Conservation (phyloP, 805 yeast genomes). For the Teunomyces stri region DNA sequence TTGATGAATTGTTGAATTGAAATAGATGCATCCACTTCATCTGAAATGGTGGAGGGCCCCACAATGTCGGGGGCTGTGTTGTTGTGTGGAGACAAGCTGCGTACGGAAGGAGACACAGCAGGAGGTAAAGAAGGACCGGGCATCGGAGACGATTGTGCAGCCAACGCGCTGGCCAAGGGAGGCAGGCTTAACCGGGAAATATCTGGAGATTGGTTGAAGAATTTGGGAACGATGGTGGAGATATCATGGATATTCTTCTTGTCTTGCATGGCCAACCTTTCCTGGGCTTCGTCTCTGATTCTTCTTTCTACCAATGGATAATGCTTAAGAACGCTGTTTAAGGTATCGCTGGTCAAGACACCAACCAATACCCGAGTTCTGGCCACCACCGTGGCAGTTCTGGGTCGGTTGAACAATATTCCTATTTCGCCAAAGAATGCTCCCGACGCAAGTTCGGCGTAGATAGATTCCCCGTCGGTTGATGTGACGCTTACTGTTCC, state of each 20-base stretch:
- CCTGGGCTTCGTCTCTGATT: constrained; percentile 78
- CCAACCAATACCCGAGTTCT: constrained; percentile 65
- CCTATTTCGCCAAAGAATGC: constrained; percentile 80
- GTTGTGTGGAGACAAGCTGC: not conserved
- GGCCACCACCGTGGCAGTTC: constrained; percentile 78
- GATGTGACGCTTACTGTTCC: constrained; percentile 77
- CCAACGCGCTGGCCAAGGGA: constrained; percentile 12
- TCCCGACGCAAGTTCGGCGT: constrained; percentile 68
- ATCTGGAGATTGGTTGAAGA: not conserved
- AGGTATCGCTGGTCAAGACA: constrained; percentile 62
- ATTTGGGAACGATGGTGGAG: not conserved
- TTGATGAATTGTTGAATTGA: constrained; percentile 58
- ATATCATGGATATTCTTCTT: constrained; percentile 50
- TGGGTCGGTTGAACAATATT: constrained; percentile 67
- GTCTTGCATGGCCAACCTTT: constrained; percentile 68
- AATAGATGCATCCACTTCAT: constrained; percentile 50
- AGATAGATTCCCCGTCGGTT: constrained; percentile 72
- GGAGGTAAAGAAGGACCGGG: constrained; percentile 17
- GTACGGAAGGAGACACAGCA: constrained; percentile 14
- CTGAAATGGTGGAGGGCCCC: constrained; percentile 10
- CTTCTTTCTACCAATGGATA: constrained; percentile 66
- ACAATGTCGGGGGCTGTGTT: constrained; percentile 7
- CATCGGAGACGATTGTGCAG: constrained; percentile 10
- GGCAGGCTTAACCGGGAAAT: constrained; percentile 4
- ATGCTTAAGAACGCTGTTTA: constrained; percentile 55